Evolutionary conservation across 768 basidiomycete genomes (phyloP).

Genomic region (Favolaschia claudopus): DNA sequence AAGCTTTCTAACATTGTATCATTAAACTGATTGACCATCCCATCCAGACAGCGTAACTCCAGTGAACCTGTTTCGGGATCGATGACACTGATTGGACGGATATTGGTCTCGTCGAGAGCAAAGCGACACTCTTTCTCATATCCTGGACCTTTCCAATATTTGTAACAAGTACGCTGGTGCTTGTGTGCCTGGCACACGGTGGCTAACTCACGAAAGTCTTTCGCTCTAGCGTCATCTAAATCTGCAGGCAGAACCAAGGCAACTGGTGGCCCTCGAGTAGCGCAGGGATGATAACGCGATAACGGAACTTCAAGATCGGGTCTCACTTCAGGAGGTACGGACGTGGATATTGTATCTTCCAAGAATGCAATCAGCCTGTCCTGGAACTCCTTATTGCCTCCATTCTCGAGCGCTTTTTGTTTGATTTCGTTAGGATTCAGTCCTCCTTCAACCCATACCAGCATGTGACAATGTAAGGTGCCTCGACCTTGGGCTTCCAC

Average conservation of each 20-base stretch:
- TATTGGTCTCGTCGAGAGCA: background rate
- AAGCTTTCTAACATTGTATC: background rate
- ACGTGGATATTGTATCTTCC: background rate
- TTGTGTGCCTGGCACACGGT: background rate
- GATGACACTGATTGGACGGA: background rate
- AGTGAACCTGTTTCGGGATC: background rate
- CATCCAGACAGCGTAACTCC: background rate
- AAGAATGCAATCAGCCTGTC: background rate
- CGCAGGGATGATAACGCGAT: background rate
- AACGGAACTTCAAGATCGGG: background rate
- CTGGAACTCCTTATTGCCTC: background rate
- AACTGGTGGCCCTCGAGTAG: background rate
- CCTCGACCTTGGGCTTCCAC: slow-evolving; percentile 8
- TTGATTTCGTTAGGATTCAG: slow-evolving; percentile 9
- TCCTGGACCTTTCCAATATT: background rate
- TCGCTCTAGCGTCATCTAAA: background rate
- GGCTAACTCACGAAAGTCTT: background rate
- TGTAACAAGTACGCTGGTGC: background rate
- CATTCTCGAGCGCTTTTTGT: background rate
- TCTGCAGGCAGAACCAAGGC: background rate
- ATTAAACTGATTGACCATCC: background rate
- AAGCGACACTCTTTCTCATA: background rate
- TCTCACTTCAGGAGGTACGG: background rate
- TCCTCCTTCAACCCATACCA: background rate
- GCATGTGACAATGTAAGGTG: slow-evolving; percentile 3